Conservation (phyloP, 768 basidiomycete genomes). For the Russula virescens region DNA sequence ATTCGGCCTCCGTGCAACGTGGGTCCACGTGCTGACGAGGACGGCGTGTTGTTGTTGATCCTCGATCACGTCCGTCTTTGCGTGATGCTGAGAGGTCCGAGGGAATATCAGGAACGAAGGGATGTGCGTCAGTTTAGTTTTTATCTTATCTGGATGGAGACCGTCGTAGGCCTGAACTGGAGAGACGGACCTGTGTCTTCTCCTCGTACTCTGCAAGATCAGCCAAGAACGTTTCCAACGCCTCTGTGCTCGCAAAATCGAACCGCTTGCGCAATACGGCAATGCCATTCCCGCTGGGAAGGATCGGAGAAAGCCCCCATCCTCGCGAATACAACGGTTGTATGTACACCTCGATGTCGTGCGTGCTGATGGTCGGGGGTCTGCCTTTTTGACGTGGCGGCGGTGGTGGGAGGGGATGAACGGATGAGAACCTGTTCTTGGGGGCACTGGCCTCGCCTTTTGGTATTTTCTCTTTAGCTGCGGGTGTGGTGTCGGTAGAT, state of each 20-base stretch:
- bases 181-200: constrained; percentile 3
- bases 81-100: constrained; percentile 11
- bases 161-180: no score
- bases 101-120: no score
- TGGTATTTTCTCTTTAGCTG: not conserved
- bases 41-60: constrained; percentile 2
- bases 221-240: constrained; percentile 5
- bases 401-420: constrained; percentile 3
- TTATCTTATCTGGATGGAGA: no score
- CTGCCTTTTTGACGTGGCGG: not conserved
- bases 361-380: constrained; percentile 1
- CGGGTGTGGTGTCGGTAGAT: not conserved
- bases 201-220: constrained; percentile 10
- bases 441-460: not conserved
- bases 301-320: constrained; percentile 14
- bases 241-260: not conserved
- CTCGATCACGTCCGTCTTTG: constrained; percentile 1
- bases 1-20: constrained; percentile 4
- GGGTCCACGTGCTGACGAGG: constrained; percentile 18
- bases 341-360: constrained; percentile 11
- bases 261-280: constrained; percentile 18
- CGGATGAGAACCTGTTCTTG: not conserved
- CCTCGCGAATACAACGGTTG: constrained; percentile 16
- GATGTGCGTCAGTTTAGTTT: no score
- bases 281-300: constrained; percentile 16